Percentiles rank a stretch among this genome's conserved stretches.
Conservation (phyloP, 108 stramenopile species). For the Cylindrotheca fusiformis region DNA sequence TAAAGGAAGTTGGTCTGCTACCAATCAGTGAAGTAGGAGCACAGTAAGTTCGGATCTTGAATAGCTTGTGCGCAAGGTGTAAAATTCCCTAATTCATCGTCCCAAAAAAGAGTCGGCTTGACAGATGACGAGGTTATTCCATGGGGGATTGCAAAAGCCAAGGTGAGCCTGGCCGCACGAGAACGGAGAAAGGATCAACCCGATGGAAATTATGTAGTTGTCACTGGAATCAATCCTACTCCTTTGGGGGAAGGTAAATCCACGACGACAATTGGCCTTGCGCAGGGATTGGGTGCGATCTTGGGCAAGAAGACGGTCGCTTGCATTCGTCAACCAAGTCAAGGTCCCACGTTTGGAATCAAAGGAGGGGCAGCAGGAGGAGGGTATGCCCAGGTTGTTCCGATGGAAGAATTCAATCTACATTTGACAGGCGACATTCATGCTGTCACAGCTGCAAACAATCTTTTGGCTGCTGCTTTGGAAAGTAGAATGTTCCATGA, state of each 20-base stretch:
- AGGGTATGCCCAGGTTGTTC: slow-evolving; percentile 91
- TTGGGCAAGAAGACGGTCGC: slow-evolving; percentile 79
- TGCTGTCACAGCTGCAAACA: slow-evolving; percentile 88
- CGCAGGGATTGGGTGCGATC: slow-evolving; percentile 90
- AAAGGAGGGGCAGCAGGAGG: slow-evolving; percentile 99
- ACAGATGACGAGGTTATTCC: slow-evolving; percentile 85
- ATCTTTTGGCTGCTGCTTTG: slow-evolving; percentile 96
- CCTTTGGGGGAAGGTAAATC: slow-evolving; percentile 99
- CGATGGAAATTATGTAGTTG: slow-evolving; percentile 96
- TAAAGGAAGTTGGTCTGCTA: slow-evolving; percentile 77
- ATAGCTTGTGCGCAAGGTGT: not conserved
- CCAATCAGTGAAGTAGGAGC: slow-evolving; percentile 65
- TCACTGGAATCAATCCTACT: slow-evolving; percentile 98
- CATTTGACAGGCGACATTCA: slow-evolving; percentile 98
- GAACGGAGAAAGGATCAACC: slow-evolving; percentile 58
- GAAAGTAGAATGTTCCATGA: slow-evolving; percentile 98
- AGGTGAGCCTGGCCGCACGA: slow-evolving; percentile 67
- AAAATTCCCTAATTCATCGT: not conserved
- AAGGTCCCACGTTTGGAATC: slow-evolving; percentile 99
- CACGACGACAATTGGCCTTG: slow-evolving; percentile 88
- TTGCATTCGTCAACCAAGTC: slow-evolving; percentile 88
- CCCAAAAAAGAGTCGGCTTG: slow-evolving; percentile 56
- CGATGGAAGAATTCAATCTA: slow-evolving; percentile 99
- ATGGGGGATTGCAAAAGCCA: slow-evolving; percentile 96
- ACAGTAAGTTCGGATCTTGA: slow-evolving; percentile 44